These are phyloP conservation scores for Ambrosiella beaveri DNA, from an alignment of 2,329 filamentous ascomycete genomes.

Conservation along the genomic window DNA sequence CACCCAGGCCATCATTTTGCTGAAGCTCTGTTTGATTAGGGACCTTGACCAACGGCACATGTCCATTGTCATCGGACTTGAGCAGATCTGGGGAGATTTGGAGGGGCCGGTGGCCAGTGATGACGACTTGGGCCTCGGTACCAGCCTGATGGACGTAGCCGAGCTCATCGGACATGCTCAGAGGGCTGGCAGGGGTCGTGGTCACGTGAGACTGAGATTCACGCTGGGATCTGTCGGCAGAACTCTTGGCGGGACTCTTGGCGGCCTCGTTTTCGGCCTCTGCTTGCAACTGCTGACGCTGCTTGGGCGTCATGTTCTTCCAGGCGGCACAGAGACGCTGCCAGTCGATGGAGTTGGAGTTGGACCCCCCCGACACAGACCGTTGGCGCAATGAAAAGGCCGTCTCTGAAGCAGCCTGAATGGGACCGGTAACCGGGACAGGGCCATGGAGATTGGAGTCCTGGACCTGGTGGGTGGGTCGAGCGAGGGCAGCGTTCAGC, in stretches of 20 bases:
- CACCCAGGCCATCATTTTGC: background rate
- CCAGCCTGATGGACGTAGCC: slow-evolving; percentile 9
- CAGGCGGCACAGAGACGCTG: slow-evolving; percentile 52
- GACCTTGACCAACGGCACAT: background rate
- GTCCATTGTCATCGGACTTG: background rate
- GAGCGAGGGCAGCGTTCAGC: slow-evolving; percentile 48
- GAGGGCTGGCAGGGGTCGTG: background rate
- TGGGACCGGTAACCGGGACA: background rate
- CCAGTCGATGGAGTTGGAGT: slow-evolving; percentile 32
- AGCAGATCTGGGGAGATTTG: background rate
- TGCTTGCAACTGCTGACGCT: slow-evolving; percentile 42
- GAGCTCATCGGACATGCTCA: slow-evolving; percentile 6
- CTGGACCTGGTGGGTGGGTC: slow-evolving; percentile 28
- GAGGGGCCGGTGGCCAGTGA: background rate
- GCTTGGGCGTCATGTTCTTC: slow-evolving; percentile 45
- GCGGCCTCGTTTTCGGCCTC: slow-evolving; percentile 25
- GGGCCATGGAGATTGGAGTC: background rate
- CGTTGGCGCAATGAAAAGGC: background rate
- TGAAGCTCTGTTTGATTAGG: background rate
- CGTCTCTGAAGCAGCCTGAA: slow-evolving; percentile 4
- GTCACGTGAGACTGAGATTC: background rate
- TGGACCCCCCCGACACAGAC: background rate
- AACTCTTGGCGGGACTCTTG: background rate
- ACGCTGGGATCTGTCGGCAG: background rate
- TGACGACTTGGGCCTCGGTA: slow-evolving; percentile 5